phyloP scores from a whole-genome alignment of 805 yeast species.

The Candida piceae region DNA sequence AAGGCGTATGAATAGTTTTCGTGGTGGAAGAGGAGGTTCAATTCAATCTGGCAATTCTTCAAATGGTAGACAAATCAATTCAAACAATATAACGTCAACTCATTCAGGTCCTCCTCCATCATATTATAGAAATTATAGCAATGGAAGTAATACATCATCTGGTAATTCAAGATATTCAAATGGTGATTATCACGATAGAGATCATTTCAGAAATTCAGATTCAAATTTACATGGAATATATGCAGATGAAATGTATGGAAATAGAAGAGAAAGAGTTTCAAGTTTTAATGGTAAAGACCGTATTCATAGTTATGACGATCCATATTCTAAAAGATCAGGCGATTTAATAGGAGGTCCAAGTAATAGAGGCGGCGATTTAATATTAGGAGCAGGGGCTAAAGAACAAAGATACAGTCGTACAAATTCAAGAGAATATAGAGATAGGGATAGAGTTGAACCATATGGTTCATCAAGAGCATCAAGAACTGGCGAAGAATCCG shows the following conservation, averaged over 20 bases:
- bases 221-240: conserved; percentile 3
- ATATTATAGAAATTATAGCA: conserved; percentile 15
- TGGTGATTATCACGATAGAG: conserved; percentile 16
- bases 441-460: no score
- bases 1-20: no score
- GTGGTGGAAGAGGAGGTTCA: conserved; percentile 14
- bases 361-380: conserved; percentile 20
- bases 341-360: conserved; percentile 16
- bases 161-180: conserved; percentile 2
- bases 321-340: conserved; percentile 13
- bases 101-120: no score
- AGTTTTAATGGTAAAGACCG: conserved; percentile 10
- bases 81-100: conserved; percentile 1
- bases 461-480: conserved; percentile 5
- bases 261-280: conserved; percentile 10
- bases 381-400: conserved; percentile 8
- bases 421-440: conserved; percentile 14
- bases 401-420: conserved; percentile 14
- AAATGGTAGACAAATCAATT: conserved; percentile 1
- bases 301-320: conserved; percentile 10
- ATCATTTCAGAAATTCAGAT: conserved; percentile 12
- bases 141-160: conserved; percentile 8
- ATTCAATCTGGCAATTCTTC: neutral
- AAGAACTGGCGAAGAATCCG: conserved; percentile 7
- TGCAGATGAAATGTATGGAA: no score